These are phyloP conservation scores for Lycium barbarum DNA, from an alignment of 257 asterid genomes.

Conservation along the genomic window DNA sequence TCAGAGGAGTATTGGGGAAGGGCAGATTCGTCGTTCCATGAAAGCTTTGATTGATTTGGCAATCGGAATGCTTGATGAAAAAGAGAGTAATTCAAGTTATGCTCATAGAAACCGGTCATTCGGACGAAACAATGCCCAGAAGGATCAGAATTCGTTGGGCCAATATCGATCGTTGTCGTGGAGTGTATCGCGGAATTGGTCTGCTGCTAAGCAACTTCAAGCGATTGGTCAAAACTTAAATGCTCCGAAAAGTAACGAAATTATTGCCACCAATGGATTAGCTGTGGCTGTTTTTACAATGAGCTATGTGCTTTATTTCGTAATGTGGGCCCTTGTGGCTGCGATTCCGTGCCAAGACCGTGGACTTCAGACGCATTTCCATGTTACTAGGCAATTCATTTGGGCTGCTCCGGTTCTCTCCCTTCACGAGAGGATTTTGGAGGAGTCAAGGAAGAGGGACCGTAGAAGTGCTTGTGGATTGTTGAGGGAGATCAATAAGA, in stretches of 20 bases:
- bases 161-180: conserved; percentile 43
- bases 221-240: conserved; percentile 40
- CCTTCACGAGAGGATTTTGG: conserved; percentile 41
- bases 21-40: conserved; percentile 76
- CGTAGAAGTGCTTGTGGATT: conserved; percentile 40
- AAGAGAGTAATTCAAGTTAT: conserved; percentile 26
- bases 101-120: conserved; percentile 41
- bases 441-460: conserved; percentile 39
- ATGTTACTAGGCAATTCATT: conserved; percentile 29
- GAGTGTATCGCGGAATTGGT: conserved; percentile 46
- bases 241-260: conserved; percentile 35
- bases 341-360: conserved; percentile 51
- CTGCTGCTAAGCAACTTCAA: conserved; percentile 46
- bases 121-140: conserved; percentile 32
- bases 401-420: conserved; percentile 38
- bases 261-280: conserved; percentile 37
- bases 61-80: conserved; percentile 56
- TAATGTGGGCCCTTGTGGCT: conserved; percentile 45
- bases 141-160: conserved; percentile 31
- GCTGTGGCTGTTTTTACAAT: conserved; percentile 39
- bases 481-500: conserved; percentile 41
- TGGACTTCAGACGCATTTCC: conserved; percentile 39
- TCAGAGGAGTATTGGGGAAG: conserved; percentile 66
- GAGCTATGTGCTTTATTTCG: conserved; percentile 43
- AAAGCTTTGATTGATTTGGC: conserved; percentile 68